These are phyloP conservation scores for Oryza meridionalis DNA, from an alignment of 176 grass and related monocot species.

Conservation along the genomic window DNA sequence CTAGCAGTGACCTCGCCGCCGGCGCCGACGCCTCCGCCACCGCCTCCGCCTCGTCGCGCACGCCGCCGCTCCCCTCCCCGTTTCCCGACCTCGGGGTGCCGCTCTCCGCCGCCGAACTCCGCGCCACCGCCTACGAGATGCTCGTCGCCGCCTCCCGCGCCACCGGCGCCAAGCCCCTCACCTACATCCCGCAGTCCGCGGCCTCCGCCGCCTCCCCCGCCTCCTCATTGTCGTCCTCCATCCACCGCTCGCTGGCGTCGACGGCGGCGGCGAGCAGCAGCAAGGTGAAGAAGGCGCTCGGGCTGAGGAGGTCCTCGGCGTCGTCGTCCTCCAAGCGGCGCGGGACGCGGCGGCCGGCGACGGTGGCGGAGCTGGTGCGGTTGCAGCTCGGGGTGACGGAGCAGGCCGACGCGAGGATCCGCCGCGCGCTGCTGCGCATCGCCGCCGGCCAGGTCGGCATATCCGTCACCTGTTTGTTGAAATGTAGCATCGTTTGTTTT, in stretches of 20 bases:
- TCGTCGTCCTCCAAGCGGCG: constrained; percentile 41
- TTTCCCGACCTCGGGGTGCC: constrained; percentile 55
- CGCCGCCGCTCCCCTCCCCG: constrained; percentile 54
- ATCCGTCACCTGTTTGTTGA: constrained; percentile 16
- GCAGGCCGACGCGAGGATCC: constrained; percentile 76
- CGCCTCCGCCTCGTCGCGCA: background rate
- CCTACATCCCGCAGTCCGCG: constrained; percentile 66
- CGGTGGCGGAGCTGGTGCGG: constrained; percentile 56
- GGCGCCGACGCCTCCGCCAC: background rate
- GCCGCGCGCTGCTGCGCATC: constrained; percentile 65
- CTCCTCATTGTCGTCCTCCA: constrained; percentile 21
- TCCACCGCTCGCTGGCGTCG: constrained; percentile 56
- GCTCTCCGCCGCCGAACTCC: constrained; percentile 67
- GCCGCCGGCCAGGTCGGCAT: constrained; percentile 63
- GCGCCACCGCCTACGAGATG: constrained; percentile 83
- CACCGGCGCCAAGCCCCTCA: constrained; percentile 61
- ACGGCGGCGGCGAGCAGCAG: constrained; percentile 35
- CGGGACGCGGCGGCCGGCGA: constrained; percentile 23
- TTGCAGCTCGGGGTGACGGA: constrained; percentile 66
- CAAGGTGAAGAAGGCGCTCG: constrained; percentile 69
- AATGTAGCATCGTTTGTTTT: constrained; percentile 22
- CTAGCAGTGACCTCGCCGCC: constrained; percentile 8
- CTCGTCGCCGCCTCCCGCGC: constrained; percentile 76
- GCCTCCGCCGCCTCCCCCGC: constrained; percentile 31
- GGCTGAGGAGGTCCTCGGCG: constrained; percentile 22